phyloP scores from a whole-genome alignment of 768 basidiomycete species.

The Paxillus rubicundulus region DNA sequence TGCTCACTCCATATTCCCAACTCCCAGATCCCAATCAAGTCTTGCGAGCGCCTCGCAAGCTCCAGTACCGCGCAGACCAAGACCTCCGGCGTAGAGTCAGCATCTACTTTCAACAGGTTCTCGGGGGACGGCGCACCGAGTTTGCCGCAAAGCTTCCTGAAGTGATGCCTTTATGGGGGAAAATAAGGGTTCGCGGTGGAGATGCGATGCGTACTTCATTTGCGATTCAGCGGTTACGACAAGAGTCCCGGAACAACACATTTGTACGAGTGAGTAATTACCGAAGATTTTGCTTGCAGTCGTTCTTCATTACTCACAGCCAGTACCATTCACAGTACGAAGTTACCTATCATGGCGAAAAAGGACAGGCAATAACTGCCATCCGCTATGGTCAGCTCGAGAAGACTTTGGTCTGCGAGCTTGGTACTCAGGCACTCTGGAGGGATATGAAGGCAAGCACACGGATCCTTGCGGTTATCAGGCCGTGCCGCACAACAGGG shows the following conservation, averaged over 20 bases:
- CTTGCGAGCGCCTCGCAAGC: neutral
- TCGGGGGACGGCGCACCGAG: neutral
- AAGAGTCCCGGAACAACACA: neutral
- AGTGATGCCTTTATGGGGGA: slow-evolving; percentile 2
- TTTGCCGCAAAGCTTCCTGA: neutral
- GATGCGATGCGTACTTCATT: neutral
- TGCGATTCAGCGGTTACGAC: neutral
- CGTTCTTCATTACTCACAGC: no score
- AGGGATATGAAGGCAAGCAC: no score
- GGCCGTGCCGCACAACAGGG: neutral
- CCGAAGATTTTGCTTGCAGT: no score
- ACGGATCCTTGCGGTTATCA: neutral
- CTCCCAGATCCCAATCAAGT: neutral
- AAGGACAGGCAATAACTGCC: no score
- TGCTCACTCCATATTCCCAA: neutral
- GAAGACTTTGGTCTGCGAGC: no score
- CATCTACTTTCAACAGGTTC: neutral
- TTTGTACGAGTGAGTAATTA: neutral
- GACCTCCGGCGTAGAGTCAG: neutral
- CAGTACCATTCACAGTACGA: no score
- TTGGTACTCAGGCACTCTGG: no score
- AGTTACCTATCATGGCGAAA: no score
- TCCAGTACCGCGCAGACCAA: neutral
- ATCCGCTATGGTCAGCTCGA: no score
- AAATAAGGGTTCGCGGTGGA: neutral